Evolutionary conservation across 768 basidiomycete genomes (phyloP).

Genomic region (Rhizopogon sp.): DNA sequence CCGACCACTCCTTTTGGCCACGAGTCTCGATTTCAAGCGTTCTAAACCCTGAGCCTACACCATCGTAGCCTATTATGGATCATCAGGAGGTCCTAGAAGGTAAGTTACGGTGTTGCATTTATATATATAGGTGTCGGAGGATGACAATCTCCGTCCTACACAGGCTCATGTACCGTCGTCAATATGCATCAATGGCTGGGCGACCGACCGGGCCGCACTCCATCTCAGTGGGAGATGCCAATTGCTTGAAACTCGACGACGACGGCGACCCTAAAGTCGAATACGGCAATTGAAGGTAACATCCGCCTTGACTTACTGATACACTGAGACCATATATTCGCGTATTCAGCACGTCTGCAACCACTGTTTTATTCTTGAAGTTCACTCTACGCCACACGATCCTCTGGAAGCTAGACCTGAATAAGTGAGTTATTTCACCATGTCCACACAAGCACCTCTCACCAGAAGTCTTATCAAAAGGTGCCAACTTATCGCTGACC

Average conservation of each 20-base stretch:
- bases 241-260: neutral
- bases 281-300: no score
- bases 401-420: neutral
- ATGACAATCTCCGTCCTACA: neutral
- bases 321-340: neutral
- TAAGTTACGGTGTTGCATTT: neutral
- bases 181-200: neutral
- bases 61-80: neutral
- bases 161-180: neutral
- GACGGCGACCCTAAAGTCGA: neutral
- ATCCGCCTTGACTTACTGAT: neutral
- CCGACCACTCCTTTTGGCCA: neutral
- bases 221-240: neutral
- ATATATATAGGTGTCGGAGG: neutral
- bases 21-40: neutral
- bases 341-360: neutral
- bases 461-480: no score
- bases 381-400: neutral
- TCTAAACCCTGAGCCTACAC: neutral
- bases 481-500: neutral
- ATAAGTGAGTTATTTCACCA: neutral
- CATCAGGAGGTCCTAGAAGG: neutral
- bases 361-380: neutral
- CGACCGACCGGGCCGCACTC: neutral
- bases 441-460: neutral